Evolutionary conservation across 306 rosid genomes (phyloP).

Genomic region (Fagus crenata): DNA sequence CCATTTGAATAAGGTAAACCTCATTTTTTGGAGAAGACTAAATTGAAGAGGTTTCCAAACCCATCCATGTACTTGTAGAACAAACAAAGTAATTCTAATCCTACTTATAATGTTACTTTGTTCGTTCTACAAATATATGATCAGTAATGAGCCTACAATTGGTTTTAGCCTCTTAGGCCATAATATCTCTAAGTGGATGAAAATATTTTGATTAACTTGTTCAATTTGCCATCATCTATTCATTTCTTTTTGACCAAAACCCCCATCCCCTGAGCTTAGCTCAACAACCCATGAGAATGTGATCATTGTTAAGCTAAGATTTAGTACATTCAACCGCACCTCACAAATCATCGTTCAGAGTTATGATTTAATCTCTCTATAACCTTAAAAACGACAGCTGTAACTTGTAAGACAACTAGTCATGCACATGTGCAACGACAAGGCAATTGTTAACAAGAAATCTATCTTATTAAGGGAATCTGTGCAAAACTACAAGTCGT

Average conservation of each 20-base stretch:
- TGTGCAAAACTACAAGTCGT: neutral
- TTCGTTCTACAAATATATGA: too few species aligned
- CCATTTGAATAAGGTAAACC: neutral
- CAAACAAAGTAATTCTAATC: too few species aligned
- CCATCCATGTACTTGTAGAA: neutral
- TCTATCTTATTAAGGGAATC: neutral
- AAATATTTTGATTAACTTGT: too few species aligned
- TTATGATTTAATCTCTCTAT: neutral
- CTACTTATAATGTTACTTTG: too few species aligned
- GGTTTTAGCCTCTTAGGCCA: too few species aligned
- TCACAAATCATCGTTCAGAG: neutral
- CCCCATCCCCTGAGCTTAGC: neutral
- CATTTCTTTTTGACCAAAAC: neutral
- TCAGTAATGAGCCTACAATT: too few species aligned
- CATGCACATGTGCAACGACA: neutral
- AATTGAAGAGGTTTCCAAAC: neutral
- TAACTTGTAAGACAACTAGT: neutral
- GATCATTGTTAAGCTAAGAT: neutral
- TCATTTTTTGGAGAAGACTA: neutral
- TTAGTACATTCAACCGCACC: neutral
- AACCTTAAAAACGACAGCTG: neutral
- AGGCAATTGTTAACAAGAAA: neutral
- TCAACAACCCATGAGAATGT: neutral
- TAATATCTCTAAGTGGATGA: too few species aligned
- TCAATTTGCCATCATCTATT: too few species aligned